Percentiles rank a stretch among this genome's conserved stretches.
Evolutionary conservation across 192 early-diverging fungal genomes (phyloP).

Genomic region (Coemansia furcata): DNA sequence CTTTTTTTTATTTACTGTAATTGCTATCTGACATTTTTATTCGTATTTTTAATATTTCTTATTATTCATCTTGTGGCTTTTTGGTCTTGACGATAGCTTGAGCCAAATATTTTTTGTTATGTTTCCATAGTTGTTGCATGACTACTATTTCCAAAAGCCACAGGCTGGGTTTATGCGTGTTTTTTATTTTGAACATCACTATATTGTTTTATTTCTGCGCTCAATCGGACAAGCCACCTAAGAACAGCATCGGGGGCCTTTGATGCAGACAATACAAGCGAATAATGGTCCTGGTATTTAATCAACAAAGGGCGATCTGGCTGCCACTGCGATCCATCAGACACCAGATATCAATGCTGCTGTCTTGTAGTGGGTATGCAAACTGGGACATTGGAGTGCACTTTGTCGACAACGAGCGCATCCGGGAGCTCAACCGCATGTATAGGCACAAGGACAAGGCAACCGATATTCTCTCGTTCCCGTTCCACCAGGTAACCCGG

Average conservation of each 20-base stretch:
- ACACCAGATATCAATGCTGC: slow-evolving; percentile 39
- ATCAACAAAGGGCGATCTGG: slow-evolving; percentile 41
- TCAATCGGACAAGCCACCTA: neutral
- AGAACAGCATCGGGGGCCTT: neutral
- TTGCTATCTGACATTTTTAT: neutral
- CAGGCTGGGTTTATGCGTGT: neutral
- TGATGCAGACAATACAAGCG: neutral
- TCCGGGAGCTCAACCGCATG: slow-evolving; percentile 53
- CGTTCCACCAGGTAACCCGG: slow-evolving; percentile 50
- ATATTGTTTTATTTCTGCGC: neutral
- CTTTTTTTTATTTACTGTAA: neutral
- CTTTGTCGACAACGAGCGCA: slow-evolving; percentile 49
- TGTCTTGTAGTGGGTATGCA: slow-evolving; percentile 54
- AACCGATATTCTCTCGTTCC: slow-evolving; percentile 69
- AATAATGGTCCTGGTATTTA: slow-evolving; percentile 39
- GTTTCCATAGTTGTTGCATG: neutral
- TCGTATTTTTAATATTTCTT: slow-evolving; percentile 1
- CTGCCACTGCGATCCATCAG: slow-evolving; percentile 35
- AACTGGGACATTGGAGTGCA: slow-evolving; percentile 65
- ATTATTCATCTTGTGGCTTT: neutral
- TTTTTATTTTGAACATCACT: neutral
- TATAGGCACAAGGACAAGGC: slow-evolving; percentile 56
- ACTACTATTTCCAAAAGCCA: neutral
- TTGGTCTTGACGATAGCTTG: neutral
- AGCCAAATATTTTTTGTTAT: neutral